Conservation (phyloP, 2,329 filamentous ascomycete genomes). For the Ceratocystis colombiana region DNA sequence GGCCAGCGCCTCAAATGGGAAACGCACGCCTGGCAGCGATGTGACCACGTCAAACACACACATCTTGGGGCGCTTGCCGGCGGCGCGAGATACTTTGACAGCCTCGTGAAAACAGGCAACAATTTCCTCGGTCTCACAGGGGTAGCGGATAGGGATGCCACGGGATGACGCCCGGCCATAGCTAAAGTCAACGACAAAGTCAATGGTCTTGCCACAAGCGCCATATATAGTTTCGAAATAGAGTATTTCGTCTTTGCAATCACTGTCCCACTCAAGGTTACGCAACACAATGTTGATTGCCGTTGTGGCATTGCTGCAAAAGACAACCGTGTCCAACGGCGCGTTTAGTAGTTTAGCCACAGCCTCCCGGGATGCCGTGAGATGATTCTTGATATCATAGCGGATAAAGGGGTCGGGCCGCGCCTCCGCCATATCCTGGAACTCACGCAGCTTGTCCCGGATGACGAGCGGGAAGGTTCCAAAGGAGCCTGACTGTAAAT, state of each 20-base stretch:
- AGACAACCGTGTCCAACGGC: constrained; percentile 56
- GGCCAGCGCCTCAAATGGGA: constrained; percentile 65
- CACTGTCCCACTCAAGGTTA: constrained; percentile 55
- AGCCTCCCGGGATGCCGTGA: constrained; percentile 55
- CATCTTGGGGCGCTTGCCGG: constrained; percentile 54
- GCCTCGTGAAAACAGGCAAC: constrained; percentile 49
- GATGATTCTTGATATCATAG: constrained; percentile 50
- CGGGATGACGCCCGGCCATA: constrained; percentile 37
- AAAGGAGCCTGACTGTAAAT: constrained; percentile 53
- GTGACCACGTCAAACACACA: constrained; percentile 63
- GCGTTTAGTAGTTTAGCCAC: constrained; percentile 58
- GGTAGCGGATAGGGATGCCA: constrained; percentile 55
- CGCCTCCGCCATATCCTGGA: constrained; percentile 57
- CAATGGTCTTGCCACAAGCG: constrained; percentile 62
- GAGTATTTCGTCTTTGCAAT: constrained; percentile 67
- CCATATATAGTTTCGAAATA: constrained; percentile 73
- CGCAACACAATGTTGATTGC: constrained; percentile 71
- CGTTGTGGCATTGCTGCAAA: constrained; percentile 71
- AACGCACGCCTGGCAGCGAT: constrained; percentile 64
- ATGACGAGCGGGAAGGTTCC: constrained; percentile 61
- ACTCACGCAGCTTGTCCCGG: constrained; percentile 48
- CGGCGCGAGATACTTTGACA: constrained; percentile 42
- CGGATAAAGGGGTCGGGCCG: constrained; percentile 68
- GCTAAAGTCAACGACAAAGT: constrained; percentile 59
- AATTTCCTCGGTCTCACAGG: constrained; percentile 58